Evolutionary conservation across 805 yeast genomes (phyloP).

Genomic region (Yarrowia sp.): DNA sequence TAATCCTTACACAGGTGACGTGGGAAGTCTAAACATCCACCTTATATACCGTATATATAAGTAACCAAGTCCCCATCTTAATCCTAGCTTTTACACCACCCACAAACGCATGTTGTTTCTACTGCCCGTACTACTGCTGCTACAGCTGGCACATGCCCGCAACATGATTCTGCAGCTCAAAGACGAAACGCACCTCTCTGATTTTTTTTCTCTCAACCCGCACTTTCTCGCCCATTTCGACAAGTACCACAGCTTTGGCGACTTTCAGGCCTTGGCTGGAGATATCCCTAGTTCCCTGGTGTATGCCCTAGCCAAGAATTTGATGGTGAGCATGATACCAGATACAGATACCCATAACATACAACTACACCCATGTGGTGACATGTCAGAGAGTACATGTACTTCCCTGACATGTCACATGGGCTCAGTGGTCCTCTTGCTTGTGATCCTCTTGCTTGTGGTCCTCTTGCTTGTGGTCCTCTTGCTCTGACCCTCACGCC

Average conservation of each 20-base stretch:
- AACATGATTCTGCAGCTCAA: conserved; percentile 11
- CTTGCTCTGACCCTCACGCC: no score
- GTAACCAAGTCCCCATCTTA: not conserved
- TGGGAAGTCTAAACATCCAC: not conserved
- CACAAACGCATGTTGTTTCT: not conserved
- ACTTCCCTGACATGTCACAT: no score
- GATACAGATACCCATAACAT: no score
- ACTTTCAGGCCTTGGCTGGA: conserved; percentile 13
- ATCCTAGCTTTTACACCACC: not conserved
- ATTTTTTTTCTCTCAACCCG: not conserved
- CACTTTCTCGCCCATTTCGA: conserved; percentile 17
- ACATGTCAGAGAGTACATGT: no score
- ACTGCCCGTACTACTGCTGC: conserved; percentile 1
- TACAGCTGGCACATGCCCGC: not conserved
- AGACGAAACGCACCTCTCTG: conserved; percentile 1
- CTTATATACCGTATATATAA: not conserved
- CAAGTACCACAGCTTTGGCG: conserved; percentile 18
- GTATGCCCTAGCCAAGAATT: not conserved
- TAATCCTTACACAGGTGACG: not conserved
- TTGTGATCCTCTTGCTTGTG: no score
- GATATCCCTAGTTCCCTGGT: conserved; percentile 13
- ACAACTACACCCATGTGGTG: no score
- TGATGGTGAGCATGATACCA: not conserved
- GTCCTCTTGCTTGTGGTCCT: no score
- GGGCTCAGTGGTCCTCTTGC: no score